Percentiles rank a stretch among this genome's conserved stretches.
phyloP scores from a whole-genome alignment of 2,329 filamentous ascomycete genomes.

The Curvularia eragrostidis region DNA sequence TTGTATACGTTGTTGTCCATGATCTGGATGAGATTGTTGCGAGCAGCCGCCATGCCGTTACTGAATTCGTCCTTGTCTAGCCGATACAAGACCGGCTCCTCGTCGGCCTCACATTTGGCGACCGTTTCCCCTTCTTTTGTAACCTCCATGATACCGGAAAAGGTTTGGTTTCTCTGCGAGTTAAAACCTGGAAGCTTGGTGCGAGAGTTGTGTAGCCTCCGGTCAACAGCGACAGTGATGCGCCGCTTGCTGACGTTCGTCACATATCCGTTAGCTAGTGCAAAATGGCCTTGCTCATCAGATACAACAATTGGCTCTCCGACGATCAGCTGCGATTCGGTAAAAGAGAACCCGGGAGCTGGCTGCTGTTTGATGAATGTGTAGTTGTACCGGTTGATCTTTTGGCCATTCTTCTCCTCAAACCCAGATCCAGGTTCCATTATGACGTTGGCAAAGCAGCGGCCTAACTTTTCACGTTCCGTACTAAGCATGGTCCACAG shows the following conservation, averaged over 20 bases:
- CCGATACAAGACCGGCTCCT: slow-evolving; percentile 72
- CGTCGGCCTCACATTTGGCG: slow-evolving; percentile 51
- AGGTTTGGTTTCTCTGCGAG: slow-evolving; percentile 77
- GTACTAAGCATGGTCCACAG: slow-evolving; percentile 94
- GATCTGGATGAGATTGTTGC: slow-evolving; percentile 90
- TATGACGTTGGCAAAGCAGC: slow-evolving; percentile 87
- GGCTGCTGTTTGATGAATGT: slow-evolving; percentile 76
- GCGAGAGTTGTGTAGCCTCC: slow-evolving; percentile 84
- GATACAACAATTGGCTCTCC: slow-evolving; percentile 97
- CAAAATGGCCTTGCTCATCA: slow-evolving; percentile 93
- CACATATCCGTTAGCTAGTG: slow-evolving; percentile 89
- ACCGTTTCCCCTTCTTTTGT: slow-evolving; percentile 57
- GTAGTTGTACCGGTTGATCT: slow-evolving; percentile 92
- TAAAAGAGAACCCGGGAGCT: slow-evolving; percentile 74
- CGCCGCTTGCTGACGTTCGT: slow-evolving; percentile 75
- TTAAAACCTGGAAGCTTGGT: slow-evolving; percentile 79
- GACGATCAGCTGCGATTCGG: slow-evolving; percentile 84
- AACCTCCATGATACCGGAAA: slow-evolving; percentile 91
- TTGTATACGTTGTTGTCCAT: slow-evolving; percentile 82
- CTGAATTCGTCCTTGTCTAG: slow-evolving; percentile 98
- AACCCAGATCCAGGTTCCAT: slow-evolving; percentile 78
- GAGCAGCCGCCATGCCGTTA: slow-evolving; percentile 93
- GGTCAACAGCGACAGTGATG: slow-evolving; percentile 89
- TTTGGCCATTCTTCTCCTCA: slow-evolving; percentile 72
- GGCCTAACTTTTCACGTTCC: slow-evolving; percentile 84